Base-by-base conservation (phyloP, 2,329 filamentous ascomycete species). In the Thelonectria rubi region DNA sequence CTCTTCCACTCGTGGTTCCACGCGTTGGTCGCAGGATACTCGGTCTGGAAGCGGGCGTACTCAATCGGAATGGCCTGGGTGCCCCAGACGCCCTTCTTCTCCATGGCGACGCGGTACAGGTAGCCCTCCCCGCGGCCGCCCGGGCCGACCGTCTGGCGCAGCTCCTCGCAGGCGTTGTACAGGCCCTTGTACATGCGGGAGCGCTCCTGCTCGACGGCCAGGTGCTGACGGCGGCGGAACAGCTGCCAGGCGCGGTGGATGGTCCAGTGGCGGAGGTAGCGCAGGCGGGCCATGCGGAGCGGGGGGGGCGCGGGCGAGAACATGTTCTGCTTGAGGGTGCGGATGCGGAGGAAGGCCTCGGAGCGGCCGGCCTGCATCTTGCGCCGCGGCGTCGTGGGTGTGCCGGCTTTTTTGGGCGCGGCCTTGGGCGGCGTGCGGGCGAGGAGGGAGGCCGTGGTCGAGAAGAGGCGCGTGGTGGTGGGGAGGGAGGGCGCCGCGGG, bases 231-330 rank as follows among this genome's bases (percentile, higher is more conserved):
- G 69, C 89, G 85, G 71, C 89, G 88, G 79, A 90, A 91, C 30
- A 98, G 84, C 72, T 92, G 85, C 93, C 94, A 98, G 20, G 94
- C 94, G 71, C 95, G 93, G 83, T 98, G 94, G 78, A 99, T 98
- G 53, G 95, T 98, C 95, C 95, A 99, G 84, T 99, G 95, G 48
- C 95, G 92, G 66, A 99, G 88, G 78, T 88, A 86, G 58, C 95
- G 89, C 78, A 91, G 91, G 70, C 94, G 93, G 42, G 88, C 93
- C 86, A 98, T 94, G 72, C 93, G 91, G 67, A 99, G 86, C 1
- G 95, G 94, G 0, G 86, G 80, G 5, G 84, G 85, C 1, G 82
- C 80, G n/a, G 75, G 76, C 30, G 81, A 81, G 68, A 82, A 82
- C 75, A 83, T 81, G 64, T 82, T 81, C 53, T 77, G 72, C 60